Base-by-base conservation (phyloP, 768 basidiomycete species). In the Hydnomerulius pinastri region DNA sequence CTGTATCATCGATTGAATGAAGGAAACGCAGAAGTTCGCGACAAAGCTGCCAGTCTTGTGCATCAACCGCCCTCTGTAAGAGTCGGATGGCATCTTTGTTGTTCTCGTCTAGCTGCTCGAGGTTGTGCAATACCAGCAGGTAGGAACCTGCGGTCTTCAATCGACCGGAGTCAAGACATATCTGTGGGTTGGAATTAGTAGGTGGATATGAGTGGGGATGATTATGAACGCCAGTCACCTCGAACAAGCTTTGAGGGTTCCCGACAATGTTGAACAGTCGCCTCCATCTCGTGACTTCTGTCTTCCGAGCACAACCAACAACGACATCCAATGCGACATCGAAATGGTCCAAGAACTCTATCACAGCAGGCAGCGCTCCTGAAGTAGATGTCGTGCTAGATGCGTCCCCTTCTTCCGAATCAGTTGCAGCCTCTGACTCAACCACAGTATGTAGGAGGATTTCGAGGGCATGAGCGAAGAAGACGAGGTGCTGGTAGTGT, bases 261-360 rank as follows among this genome's bases (percentile, higher is more conserved):
- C 97, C 97, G 3, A 96, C 94, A 28, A 91, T 78, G 48, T 84
- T 83, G 66, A 99, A 99, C 33, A 99, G 72, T 47, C 86, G 80
- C 39, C 81, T 80, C 97, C 97, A 99, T 43, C 88, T 71, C 4
- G 90, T 86, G 64, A 95, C 80, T 70, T 99, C 97, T 6, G 92
- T 98, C 73, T 99, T 99, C 46, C 97, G 78, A 17, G 97, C 96
- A 60, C 96, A 98, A 5, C 90, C 87, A 9, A 98, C 95, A 11
- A 98, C 91, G 6, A 98, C 94, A 51, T 98, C 93, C 48, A 98
- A 71, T 6, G 88, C 81, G 45, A 82, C 88, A 53, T 95, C 90
- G 63, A 98, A 98, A 64, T 98, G 85, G 62, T 99, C 97, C 56
- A 99, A 72, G 62, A 99, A 98, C 55, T 92, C 90, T 54, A 98